Evolutionary conservation across 2,329 filamentous ascomycete species (phyloP).

Genomic region (Scopulariopsis brevicaulis): DNA sequence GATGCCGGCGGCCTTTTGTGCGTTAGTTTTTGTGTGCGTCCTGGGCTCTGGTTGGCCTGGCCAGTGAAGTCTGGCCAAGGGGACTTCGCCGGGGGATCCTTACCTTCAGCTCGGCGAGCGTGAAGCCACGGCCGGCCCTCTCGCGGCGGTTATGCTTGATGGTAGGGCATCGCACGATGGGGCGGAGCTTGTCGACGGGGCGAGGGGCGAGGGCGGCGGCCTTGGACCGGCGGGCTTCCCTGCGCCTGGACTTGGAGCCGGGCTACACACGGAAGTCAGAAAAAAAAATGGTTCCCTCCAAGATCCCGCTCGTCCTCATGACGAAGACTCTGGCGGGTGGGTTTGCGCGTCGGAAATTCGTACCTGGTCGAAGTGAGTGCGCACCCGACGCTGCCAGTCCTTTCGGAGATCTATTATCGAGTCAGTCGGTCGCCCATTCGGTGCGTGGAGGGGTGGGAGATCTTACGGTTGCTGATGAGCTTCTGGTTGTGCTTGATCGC

Average conservation of each 20-base stretch:
- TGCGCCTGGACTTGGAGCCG: conserved; percentile 89
- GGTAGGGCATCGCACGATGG: conserved; percentile 93
- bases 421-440: conserved; percentile 19
- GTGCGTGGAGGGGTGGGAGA: neutral
- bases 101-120: conserved; percentile 97
- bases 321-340: neutral
- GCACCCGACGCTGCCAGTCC: conserved; percentile 99
- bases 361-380: conserved; percentile 99
- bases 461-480: conserved; percentile 86
- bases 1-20: conserved; percentile 75
- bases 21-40: neutral
- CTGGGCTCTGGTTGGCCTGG: no score
- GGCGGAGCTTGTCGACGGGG: conserved; percentile 92
- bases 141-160: conserved; percentile 99
- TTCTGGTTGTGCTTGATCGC: conserved; percentile 99
- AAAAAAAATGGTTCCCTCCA: conserved; percentile 8
- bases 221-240: conserved; percentile 86
- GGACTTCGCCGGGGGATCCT: no score
- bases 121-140: conserved; percentile 94
- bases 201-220: conserved; percentile 90
- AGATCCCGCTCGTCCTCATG: neutral
- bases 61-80: no score
- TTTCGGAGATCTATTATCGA: conserved; percentile 79
- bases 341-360: conserved; percentile 13
- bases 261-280: conserved; percentile 43